Percentiles rank a stretch among this genome's conserved stretches.
Conservation (phyloP, 2,329 filamentous ascomycete species). For the Capronia epimyces region DNA sequence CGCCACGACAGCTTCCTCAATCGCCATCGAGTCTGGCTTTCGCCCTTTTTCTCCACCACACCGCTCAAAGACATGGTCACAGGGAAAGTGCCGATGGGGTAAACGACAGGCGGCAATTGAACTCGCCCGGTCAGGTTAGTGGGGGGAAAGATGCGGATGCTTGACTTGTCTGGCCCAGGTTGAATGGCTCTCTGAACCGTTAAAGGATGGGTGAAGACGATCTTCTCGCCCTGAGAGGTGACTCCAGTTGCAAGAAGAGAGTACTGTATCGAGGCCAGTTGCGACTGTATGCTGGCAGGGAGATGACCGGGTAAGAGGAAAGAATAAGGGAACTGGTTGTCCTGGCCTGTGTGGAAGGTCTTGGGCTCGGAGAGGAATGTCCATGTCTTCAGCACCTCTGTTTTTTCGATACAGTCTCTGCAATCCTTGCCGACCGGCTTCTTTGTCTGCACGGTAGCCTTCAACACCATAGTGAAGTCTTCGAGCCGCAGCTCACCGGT, state of each 20-base stretch:
- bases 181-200: constrained; percentile 74
- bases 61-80: constrained; percentile 78
- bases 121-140: constrained; percentile 87
- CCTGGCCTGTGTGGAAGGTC: constrained; percentile 45
- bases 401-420: constrained; percentile 65
- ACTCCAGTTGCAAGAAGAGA: constrained; percentile 64
- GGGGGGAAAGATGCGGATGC: constrained; percentile 88
- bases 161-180: constrained; percentile 76
- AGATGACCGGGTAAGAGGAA: constrained; percentile 77
- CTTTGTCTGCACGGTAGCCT: constrained; percentile 68
- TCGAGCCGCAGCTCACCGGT: constrained; percentile 60
- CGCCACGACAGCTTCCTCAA: constrained; percentile 89
- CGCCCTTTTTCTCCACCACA: constrained; percentile 66
- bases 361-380: constrained; percentile 59
- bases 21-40: constrained; percentile 75
- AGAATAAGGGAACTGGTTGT: constrained; percentile 82
- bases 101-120: constrained; percentile 73
- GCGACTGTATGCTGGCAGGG: constrained; percentile 74
- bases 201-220: constrained; percentile 63
- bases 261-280: constrained; percentile 70
- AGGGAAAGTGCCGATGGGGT: constrained; percentile 77
- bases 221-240: constrained; percentile 55
- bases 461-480: constrained; percentile 66
- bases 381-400: constrained; percentile 73
- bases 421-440: constrained; percentile 77